phyloP scores from a whole-genome alignment of 495 filamentous ascomycete genomes.

The Terfezia boudieri region DNA sequence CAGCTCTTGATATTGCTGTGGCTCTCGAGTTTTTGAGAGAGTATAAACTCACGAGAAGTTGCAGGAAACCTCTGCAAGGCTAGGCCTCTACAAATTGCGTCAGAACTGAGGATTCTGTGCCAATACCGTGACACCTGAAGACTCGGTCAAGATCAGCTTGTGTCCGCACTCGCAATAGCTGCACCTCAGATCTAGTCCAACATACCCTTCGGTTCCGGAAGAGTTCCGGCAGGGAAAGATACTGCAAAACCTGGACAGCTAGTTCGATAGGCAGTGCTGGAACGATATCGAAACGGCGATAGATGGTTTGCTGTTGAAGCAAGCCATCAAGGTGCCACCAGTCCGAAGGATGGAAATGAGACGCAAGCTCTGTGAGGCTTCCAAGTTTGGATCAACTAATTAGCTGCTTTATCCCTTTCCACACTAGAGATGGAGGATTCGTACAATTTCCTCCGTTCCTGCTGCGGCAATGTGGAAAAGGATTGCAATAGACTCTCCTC shows the following conservation, averaged over 20 bases:
- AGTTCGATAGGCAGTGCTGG: neutral
- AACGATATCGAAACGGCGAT: neutral
- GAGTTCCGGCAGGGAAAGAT: neutral
- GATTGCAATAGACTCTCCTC: too few relatives aligned
- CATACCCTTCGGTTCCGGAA: neutral
- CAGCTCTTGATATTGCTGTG: neutral
- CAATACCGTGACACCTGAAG: neutral
- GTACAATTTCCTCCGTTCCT: too few relatives aligned
- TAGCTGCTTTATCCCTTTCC: too few relatives aligned
- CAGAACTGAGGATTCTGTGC: neutral
- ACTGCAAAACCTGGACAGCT: neutral
- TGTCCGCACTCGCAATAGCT: neutral
- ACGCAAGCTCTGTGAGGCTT: neutral
- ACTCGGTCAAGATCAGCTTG: neutral
- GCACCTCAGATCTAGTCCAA: neutral
- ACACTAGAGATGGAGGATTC: too few relatives aligned
- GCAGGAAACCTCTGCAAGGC: neutral
- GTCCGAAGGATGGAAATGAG: neutral
- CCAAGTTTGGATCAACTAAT: too few relatives aligned
- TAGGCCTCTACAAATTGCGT: neutral
- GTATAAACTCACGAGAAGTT: neutral
- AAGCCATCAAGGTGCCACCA: neutral
- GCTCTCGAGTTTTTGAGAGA: neutral
- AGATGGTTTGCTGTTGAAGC: neutral
- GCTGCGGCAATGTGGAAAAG: too few relatives aligned